A percentile compares a stretch with the other conserved stretches of the same genome.
Evolutionary conservation across 2,329 filamentous ascomycete genomes (phyloP).

Genomic region (Paecilomyces fulvus): DNA sequence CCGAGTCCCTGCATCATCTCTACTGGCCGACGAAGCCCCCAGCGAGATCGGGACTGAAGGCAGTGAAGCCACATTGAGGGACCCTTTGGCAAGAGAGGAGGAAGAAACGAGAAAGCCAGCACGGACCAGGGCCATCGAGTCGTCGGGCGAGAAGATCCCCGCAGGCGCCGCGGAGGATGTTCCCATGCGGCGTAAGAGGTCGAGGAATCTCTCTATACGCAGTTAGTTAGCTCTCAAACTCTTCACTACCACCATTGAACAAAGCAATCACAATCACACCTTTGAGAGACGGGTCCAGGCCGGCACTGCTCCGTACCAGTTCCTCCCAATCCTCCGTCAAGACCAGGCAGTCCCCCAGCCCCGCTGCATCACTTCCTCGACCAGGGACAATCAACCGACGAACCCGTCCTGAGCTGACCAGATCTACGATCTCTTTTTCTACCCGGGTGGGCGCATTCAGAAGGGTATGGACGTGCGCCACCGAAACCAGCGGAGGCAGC

Average conservation of each 20-base stretch:
- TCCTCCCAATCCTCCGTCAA: constrained; percentile 45
- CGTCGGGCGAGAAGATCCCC: constrained; percentile 36
- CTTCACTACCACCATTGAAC: constrained; percentile 37
- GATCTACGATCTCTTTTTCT: constrained; percentile 50
- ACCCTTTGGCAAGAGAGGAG: constrained; percentile 31
- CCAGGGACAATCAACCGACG: constrained; percentile 49
- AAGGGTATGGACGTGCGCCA: constrained; percentile 54
- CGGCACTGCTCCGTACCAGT: constrained; percentile 27
- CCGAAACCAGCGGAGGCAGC: constrained; percentile 50
- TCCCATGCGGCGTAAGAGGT: constrained; percentile 39
- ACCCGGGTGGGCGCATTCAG: constrained; percentile 48
- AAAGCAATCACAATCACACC: constrained; percentile 14
- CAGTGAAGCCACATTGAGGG: constrained; percentile 35
- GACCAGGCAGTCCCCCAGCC: constrained; percentile 52
- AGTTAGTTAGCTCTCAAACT: constrained; percentile 48
- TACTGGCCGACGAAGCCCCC: constrained; percentile 18
- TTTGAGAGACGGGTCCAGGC: constrained; percentile 27
- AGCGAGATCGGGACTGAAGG: constrained; percentile 18
- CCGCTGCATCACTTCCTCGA: constrained; percentile 47
- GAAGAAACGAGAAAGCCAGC: constrained; percentile 49
- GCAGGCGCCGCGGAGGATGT: constrained; percentile 40
- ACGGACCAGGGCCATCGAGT: constrained; percentile 42
- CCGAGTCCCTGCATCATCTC: constrained; percentile 11
- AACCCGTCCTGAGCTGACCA: constrained; percentile 43
- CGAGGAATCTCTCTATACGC: constrained; percentile 40